Base-by-base conservation (phyloP, 2,329 filamentous ascomycete genomes). In the Aspergillus sp. region DNA sequence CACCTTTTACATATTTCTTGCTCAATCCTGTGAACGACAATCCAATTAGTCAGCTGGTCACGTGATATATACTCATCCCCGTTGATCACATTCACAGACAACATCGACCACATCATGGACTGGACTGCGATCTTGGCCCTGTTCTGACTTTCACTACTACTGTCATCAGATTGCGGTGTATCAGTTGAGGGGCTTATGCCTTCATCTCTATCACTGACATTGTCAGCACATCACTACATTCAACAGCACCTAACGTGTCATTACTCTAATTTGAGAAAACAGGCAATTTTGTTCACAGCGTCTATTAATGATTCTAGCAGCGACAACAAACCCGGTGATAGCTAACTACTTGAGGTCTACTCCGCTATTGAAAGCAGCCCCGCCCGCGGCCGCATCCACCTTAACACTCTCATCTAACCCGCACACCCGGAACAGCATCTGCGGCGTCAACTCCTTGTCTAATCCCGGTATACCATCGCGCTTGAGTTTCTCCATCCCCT, bases 381-480 rank as follows among this genome's bases (percentile, higher is more conserved):
- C 73, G 41, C 77, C 76, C 35, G 77, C 76, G 41, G 69, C 64
- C 31, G 67, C 68, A 66, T 79, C 77, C 51, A 79, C 57, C 56
- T 70, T 64, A n/a, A 78, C 65, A 44, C 72, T 75, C 51, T 77
- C 73, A 55, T 76, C 69, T 59, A 79, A 53, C 14, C 75, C 77
- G 59, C 75, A 78, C n/a, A 77, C 69, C n/a, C 76, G 68, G 55
- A 79, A 79, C 27, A 77, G 54, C 62, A 70, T 70, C 67, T 75
- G 75, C 27, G 74, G 74, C 23, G 68, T 74, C 54, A 72, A 59
- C 31, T 67, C 68, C 55, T 62, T 63, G 35, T 62, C 65, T 46
- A 70, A 57, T 12, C 68, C 70, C 0, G 69, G 70, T 45, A 74
- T 60, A 1, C 76, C 75, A 46, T 73, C 68, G 4, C 45, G 52